Evolutionary conservation across 139 green algal species (phyloP).

Genomic region (Picochlorum sp.): DNA sequence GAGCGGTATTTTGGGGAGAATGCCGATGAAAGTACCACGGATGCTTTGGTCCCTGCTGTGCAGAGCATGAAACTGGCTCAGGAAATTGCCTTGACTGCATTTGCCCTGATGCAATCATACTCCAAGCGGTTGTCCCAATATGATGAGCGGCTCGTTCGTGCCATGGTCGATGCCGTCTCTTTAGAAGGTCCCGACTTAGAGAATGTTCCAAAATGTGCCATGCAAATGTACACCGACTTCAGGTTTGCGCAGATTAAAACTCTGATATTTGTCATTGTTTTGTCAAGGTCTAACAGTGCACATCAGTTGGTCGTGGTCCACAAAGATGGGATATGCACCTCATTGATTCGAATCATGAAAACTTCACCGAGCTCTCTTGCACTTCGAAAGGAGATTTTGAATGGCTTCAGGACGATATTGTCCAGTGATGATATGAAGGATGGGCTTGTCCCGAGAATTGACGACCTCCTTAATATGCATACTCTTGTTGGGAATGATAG

Average conservation of each 20-base stretch:
- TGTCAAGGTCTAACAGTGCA: slow-evolving; percentile 18
- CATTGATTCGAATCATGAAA: slow-evolving; percentile 35
- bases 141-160: slow-evolving; percentile 1
- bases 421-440: slow-evolving; percentile 42
- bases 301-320: slow-evolving; percentile 16
- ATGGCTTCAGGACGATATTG: slow-evolving; percentile 61
- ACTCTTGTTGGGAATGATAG: slow-evolving; percentile 58
- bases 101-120: slow-evolving; percentile 27
- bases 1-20: neutral
- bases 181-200: neutral
- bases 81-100: slow-evolving; percentile 23
- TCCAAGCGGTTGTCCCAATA: slow-evolving; percentile 18
- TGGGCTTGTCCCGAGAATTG: slow-evolving; percentile 28
- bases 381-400: slow-evolving; percentile 76
- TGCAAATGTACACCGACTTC: slow-evolving; percentile 49
- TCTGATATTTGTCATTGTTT: slow-evolving; percentile 46
- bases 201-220: neutral
- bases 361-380: slow-evolving; percentile 54
- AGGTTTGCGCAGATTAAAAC: slow-evolving; percentile 54
- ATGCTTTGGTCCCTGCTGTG: neutral
- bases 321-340: slow-evolving; percentile 17
- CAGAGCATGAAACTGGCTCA: neutral
- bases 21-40: neutral
- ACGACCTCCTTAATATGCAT: slow-evolving; percentile 65
- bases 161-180: slow-evolving; percentile 17